These are phyloP conservation scores for Ostreobium quekettii DNA, from an alignment of 139 green algal species.

Conservation along the genomic window DNA sequence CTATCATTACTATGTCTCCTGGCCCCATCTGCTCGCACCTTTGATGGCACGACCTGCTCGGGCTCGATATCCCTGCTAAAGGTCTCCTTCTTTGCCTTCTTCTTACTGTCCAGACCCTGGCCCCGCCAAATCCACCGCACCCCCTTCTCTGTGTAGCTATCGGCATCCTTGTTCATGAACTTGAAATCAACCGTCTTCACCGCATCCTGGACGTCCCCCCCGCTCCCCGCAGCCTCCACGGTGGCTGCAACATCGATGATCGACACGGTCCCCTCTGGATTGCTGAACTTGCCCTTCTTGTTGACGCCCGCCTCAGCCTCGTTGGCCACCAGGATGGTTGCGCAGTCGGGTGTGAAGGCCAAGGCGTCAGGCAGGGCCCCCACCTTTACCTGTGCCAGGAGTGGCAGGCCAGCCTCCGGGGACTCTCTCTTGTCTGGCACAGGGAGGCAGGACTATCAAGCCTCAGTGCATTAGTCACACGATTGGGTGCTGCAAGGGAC, in stretches of 20 bases:
- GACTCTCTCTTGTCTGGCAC: too few relatives aligned
- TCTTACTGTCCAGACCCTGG: not conserved
- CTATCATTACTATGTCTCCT: too few relatives aligned
- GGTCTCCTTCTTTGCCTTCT: not conserved
- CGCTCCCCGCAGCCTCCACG: not conserved
- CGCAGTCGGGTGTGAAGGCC: slow-evolving; percentile 20
- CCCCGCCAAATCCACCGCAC: slow-evolving; percentile 20
- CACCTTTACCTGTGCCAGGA: slow-evolving; percentile 8
- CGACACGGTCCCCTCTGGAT: slow-evolving; percentile 19
- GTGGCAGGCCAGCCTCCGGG: not conserved
- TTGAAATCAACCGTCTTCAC: slow-evolving; percentile 15
- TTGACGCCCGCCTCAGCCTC: slow-evolving; percentile 16
- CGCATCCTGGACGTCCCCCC: not conserved
- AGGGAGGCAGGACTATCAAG: too few relatives aligned
- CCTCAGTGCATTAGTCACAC: too few relatives aligned
- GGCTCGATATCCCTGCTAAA: slow-evolving; percentile 18
- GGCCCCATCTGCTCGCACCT: too few relatives aligned
- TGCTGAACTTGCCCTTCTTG: slow-evolving; percentile 16
- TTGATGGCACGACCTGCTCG: slow-evolving; percentile 17
- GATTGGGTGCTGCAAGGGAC: too few relatives aligned
- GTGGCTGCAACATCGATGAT: slow-evolving; percentile 13
- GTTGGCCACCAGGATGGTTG: slow-evolving; percentile 17
- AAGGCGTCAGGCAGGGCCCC: slow-evolving; percentile 18
- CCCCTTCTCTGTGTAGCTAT: not conserved
- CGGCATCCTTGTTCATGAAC: slow-evolving; percentile 16